Percentiles rank a stretch among this genome's conserved stretches.
Evolutionary conservation across 345 rosid species (phyloP).

Genomic region (Euclidium syriacum): DNA sequence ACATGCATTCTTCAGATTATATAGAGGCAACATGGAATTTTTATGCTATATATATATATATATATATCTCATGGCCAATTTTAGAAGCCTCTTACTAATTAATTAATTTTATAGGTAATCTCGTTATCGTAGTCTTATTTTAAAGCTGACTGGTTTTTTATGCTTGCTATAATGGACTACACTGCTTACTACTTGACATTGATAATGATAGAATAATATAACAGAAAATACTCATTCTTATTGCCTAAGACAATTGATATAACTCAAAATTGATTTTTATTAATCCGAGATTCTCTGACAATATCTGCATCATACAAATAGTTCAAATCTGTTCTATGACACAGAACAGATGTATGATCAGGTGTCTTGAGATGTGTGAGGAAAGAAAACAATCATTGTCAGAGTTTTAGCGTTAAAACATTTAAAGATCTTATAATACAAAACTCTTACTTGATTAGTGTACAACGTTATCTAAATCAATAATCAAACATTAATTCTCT

Average conservation of each 20-base stretch:
- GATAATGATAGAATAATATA: not conserved
- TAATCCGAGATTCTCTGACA: not conserved
- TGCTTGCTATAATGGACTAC: not conserved
- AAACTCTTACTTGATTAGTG: constrained; percentile 23
- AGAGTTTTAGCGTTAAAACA: not conserved
- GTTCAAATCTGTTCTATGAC: not conserved
- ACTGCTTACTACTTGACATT: not conserved
- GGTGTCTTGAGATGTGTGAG: not conserved
- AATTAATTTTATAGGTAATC: too few relatives aligned
- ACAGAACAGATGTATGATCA: not conserved
- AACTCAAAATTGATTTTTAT: not conserved
- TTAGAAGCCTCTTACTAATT: not conserved
- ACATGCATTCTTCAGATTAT: not conserved
- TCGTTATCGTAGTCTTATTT: too few relatives aligned
- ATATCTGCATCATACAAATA: not conserved
- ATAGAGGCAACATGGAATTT: too few relatives aligned
- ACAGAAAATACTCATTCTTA: too few relatives aligned
- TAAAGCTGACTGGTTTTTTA: too few relatives aligned
- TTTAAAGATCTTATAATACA: constrained; percentile 23
- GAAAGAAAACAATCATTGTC: not conserved
- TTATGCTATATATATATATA: not conserved
- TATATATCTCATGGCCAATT: not conserved
- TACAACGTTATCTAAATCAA: constrained; percentile 26
- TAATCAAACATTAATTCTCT: constrained; percentile 18
- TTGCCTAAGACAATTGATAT: not conserved